These are phyloP conservation scores for Tubosaeta brunneosetosa DNA, from an alignment of 768 basidiomycete genomes.

Conservation along the genomic window DNA sequence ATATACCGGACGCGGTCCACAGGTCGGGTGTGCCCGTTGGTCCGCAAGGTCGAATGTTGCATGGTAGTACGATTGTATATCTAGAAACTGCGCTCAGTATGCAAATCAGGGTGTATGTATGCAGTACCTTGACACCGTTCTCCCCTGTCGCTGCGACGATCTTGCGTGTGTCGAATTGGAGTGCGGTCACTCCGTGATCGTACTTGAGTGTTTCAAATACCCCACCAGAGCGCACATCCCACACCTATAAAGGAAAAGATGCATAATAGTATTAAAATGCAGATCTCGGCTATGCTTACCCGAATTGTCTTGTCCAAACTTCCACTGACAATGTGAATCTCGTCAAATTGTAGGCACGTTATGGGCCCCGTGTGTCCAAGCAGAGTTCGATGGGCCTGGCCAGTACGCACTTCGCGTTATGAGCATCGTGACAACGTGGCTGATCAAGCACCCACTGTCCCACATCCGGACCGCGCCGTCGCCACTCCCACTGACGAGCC, in stretches of 20 bases:
- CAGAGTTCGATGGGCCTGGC: constrained; percentile 91
- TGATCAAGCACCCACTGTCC: constrained; percentile 70
- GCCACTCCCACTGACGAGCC: constrained; percentile 92
- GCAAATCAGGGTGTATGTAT: neutral
- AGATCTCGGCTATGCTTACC: constrained; percentile 40
- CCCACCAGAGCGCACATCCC: constrained; percentile 91
- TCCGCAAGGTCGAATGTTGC: constrained; percentile 77
- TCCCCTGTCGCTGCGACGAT: constrained; percentile 90
- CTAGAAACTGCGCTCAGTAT: constrained; percentile 35
- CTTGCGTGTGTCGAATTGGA: constrained; percentile 95
- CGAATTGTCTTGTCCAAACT: constrained; percentile 90
- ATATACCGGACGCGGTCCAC: constrained; percentile 89
- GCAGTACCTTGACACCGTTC: constrained; percentile 79
- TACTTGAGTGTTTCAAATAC: constrained; percentile 86
- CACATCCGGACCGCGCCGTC: constrained; percentile 99
- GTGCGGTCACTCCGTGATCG: constrained; percentile 82
- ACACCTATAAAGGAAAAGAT: constrained; percentile 53
- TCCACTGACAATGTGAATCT: constrained; percentile 88
- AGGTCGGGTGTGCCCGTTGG: constrained; percentile 92
- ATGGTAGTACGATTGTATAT: constrained; percentile 93
- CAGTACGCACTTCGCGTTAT: constrained; percentile 80
- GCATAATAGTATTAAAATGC: neutral
- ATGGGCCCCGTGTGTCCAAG: constrained; percentile 91
- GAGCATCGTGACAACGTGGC: neutral
- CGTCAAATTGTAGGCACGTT: constrained; percentile 95